A percentile compares a stretch with the other conserved stretches of the same genome.
Conservation (phyloP, 129 eudicot genomes). For the Lactuca saligna region DNA sequence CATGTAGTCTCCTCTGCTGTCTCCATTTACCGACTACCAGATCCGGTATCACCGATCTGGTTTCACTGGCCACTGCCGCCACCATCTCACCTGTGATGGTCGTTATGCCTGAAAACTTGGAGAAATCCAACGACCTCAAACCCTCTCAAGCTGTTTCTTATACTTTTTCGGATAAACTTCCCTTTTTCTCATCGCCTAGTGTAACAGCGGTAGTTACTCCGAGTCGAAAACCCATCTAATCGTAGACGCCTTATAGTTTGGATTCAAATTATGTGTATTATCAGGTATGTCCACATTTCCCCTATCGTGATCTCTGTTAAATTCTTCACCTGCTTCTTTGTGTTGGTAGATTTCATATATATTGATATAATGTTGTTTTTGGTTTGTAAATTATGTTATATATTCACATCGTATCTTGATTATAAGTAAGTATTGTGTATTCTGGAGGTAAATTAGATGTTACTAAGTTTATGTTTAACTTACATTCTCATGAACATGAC, state of each 20-base stretch:
- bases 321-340: slow-evolving; percentile 51
- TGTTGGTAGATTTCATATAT: slow-evolving; percentile 51
- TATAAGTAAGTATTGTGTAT: slow-evolving; percentile 36
- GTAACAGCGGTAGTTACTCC: slow-evolving; percentile 46
- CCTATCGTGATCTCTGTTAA: slow-evolving; percentile 45
- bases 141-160: too few species aligned
- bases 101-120: too few species aligned
- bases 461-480: too few species aligned
- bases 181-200: slow-evolving; percentile 27
- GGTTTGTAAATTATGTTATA: slow-evolving; percentile 47
- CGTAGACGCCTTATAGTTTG: slow-evolving; percentile 62
- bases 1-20: too few species aligned
- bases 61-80: too few species aligned
- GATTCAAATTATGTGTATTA: slow-evolving; percentile 66
- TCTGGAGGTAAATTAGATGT: slow-evolving; percentile 78
- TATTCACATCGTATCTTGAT: slow-evolving; percentile 30
- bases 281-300: slow-evolving; percentile 63
- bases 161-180: too few species aligned
- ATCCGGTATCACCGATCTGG: too few species aligned
- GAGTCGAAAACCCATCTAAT: slow-evolving; percentile 49
- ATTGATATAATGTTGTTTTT: slow-evolving; percentile 52
- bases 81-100: too few species aligned
- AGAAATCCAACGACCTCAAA: too few species aligned
- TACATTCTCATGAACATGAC: too few species aligned
- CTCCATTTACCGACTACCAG: too few species aligned